Base-by-base conservation (phyloP, 345 rosid species). In the Eucalyptus curtisii region DNA sequence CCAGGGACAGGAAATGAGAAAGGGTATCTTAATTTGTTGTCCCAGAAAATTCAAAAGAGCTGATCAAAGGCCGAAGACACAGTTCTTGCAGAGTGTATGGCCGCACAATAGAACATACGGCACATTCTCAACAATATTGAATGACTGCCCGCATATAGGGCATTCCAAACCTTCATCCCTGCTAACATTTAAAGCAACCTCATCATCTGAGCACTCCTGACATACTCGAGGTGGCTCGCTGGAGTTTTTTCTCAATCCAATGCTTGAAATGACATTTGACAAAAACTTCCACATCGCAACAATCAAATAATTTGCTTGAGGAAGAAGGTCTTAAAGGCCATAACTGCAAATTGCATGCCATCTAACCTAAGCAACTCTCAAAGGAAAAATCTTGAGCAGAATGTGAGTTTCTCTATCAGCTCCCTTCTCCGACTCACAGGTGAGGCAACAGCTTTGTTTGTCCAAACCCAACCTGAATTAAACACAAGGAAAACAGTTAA, bases 1-100 rank as follows among this genome's bases (percentile, higher is more conserved):
- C 94, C 93, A 89, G 0, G 93, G 94, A 40, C 94, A 92, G 44
- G 92, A 88, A 49, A 93, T 87, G 90, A 93, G 92, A 91, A 92
- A 90, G 2, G 94, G 94, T n/a, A 91, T 86, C 89, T 90, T 90
- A 45, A 93, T 89, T n/a, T 90, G 91, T 49, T 89, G 86, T 0
- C 91, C 47, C 3, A 91, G 92, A 42, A 92, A 91, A 27, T 90
- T 92, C 57, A 93, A 81, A 44, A 88, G 76, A 33, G 94, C 93
- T 33, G 89, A 33, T 49, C 89, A 92, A 52, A 93, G 91, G 42
- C 90, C 91, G 3, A 92, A 80, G 52, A 92, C 90, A 49, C 93
- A 92, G 89, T 90, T 93, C 86, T 91, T 91, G 88, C 93, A 91
- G 13, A 92, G 90, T 22, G 94, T 90, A 86, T 93, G 94, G 68